Evolutionary conservation across 345 rosid species (phyloP).

Genomic region (Sisymbrium irio): DNA sequence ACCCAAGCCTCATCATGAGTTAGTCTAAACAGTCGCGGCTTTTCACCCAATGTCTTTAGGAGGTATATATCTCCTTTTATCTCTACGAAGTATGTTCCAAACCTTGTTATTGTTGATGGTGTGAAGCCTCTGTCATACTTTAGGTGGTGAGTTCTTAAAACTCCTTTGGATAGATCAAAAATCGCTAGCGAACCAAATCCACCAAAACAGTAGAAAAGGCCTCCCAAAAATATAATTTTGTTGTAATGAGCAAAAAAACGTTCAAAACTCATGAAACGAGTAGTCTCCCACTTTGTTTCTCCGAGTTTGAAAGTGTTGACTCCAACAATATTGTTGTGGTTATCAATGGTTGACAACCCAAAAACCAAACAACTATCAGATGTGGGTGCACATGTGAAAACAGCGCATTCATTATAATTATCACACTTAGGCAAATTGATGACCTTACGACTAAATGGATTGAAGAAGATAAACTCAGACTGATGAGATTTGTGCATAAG

Average conservation of each 20-base stretch:
- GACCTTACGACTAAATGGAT: conserved; percentile 47
- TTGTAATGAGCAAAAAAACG: not conserved
- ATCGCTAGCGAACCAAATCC: not conserved
- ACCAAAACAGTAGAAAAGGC: not conserved
- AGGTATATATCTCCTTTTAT: not conserved
- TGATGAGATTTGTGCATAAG: conserved; percentile 42
- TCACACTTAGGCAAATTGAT: conserved; percentile 51
- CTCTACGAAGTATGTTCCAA: not conserved
- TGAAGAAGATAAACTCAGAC: conserved; percentile 50
- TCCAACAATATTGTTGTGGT: conserved; percentile 41
- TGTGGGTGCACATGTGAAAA: conserved; percentile 60
- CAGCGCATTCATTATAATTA: conserved; percentile 32
- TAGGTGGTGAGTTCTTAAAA: not conserved
- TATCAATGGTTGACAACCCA: conserved; percentile 38
- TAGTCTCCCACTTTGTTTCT: conserved; percentile 40
- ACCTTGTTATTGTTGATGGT: not conserved
- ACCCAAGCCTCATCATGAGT: not conserved
- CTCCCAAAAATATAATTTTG: not conserved
- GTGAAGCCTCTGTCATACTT: not conserved
- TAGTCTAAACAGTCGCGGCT: not conserved
- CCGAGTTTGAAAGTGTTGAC: conserved; percentile 55
- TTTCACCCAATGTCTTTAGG: not conserved
- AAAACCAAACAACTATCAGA: conserved; percentile 47
- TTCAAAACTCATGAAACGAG: not conserved
- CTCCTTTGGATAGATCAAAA: not conserved